These are phyloP conservation scores for Globisporangium polare DNA, from an alignment of 352 stramenopile genomes.

Conservation along the genomic window DNA sequence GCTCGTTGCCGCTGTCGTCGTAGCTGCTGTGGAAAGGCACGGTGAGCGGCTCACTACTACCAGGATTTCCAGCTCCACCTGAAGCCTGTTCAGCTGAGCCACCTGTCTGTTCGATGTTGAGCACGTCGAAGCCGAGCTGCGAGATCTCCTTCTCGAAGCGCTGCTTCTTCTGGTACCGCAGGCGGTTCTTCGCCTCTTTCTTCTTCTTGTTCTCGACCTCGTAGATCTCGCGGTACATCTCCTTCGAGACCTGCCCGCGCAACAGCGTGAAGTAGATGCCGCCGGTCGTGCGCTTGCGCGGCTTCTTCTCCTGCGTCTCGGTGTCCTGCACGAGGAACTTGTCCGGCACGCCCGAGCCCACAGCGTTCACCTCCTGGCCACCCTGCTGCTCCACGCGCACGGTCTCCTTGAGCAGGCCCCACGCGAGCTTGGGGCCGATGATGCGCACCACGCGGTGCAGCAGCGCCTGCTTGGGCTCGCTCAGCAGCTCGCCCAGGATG, in stretches of 20 bases:
- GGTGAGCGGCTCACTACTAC: neutral
- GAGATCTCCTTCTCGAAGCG: slow-evolving; percentile 61
- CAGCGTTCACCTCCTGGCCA: slow-evolving; percentile 46
- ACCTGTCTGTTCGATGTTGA: slow-evolving; percentile 32
- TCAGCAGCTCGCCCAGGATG: slow-evolving; percentile 45
- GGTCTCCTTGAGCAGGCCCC: slow-evolving; percentile 62
- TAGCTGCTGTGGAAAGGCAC: neutral
- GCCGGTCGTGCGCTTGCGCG: slow-evolving; percentile 61
- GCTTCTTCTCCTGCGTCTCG: slow-evolving; percentile 33
- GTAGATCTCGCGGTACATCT: slow-evolving; percentile 74
- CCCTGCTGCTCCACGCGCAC: slow-evolving; percentile 61
- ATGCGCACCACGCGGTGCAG: slow-evolving; percentile 70
- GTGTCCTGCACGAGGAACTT: slow-evolving; percentile 46
- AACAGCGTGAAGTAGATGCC: slow-evolving; percentile 69
- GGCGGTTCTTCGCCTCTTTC: slow-evolving; percentile 65
- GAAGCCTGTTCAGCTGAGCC: neutral
- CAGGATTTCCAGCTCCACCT: neutral
- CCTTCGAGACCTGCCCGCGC: slow-evolving; percentile 54
- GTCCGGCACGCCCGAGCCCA: slow-evolving; percentile 38
- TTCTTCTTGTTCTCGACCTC: slow-evolving; percentile 70
- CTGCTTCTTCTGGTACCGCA: slow-evolving; percentile 40
- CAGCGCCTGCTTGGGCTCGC: slow-evolving; percentile 64
- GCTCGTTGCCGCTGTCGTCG: slow-evolving; percentile 9
- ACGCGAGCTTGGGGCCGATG: slow-evolving; percentile 54
- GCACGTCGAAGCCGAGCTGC: slow-evolving; percentile 47